Evolutionary conservation across 495 filamentous ascomycete genomes (phyloP).

Genomic region (Thermothielavioides terrestris): DNA sequence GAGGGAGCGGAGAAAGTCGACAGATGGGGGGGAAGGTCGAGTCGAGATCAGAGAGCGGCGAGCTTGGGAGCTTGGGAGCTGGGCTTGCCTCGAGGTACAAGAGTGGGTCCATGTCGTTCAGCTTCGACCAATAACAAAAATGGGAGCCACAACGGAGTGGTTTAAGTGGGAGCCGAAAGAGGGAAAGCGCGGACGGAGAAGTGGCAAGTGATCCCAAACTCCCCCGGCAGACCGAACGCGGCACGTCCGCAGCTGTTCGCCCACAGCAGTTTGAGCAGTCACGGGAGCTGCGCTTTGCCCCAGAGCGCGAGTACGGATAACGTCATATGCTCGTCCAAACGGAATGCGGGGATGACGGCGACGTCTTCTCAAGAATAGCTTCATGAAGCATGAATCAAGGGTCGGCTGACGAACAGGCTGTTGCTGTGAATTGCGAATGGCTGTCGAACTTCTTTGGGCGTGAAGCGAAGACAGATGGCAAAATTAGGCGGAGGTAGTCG

Average conservation of each 20-base stretch:
- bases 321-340: not conserved
- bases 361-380: no score
- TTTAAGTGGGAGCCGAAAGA: conserved; percentile 22
- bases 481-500: no score
- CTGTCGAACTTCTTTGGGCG: no score
- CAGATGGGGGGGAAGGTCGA: conserved; percentile 25
- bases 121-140: conserved; percentile 37
- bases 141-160: conserved; percentile 16
- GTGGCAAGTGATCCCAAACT: conserved; percentile 23
- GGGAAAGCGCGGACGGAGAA: conserved; percentile 21
- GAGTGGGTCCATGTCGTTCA: not conserved
- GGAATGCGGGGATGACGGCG: not conserved
- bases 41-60: conserved; percentile 30
- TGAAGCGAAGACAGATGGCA: no score
- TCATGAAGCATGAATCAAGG: no score
- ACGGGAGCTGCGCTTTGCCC: not conserved
- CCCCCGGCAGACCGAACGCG: conserved; percentile 11
- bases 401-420: no score
- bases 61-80: conserved; percentile 12
- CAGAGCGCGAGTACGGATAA: not conserved
- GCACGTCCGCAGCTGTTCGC: not conserved
- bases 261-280: not conserved
- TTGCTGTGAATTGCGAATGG: no score
- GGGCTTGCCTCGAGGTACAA: no score
- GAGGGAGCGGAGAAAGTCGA: conserved; percentile 25